Percentiles rank a stretch among this genome's conserved stretches.
phyloP scores from a whole-genome alignment of 2,329 filamentous ascomycete genomes.

The Cladosporium austrohemisphaericum region DNA sequence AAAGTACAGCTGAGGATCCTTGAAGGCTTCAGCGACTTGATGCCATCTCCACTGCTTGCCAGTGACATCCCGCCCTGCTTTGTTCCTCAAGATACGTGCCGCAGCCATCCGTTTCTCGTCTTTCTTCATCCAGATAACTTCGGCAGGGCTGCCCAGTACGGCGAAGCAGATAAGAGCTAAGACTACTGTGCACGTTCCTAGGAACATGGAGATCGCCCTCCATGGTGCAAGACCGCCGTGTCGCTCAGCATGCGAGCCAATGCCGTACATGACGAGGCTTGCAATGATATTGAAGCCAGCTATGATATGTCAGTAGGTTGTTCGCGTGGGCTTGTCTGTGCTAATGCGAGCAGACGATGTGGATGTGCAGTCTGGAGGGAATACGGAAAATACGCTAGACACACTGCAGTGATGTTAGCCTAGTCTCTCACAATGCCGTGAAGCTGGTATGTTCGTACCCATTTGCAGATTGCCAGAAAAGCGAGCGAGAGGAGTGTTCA shows the following conservation, averaged over 20 bases:
- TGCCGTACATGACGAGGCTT: conserved; percentile 27
- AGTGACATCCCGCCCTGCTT: conserved; percentile 30
- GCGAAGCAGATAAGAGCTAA: conserved; percentile 28
- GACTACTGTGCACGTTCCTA: conserved; percentile 25
- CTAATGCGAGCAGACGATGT: no score
- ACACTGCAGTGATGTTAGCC: not conserved
- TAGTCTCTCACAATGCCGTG: not conserved
- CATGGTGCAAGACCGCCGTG: conserved; percentile 26
- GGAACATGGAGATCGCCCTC: conserved; percentile 30
- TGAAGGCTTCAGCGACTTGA: conserved; percentile 28
- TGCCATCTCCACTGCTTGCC: conserved; percentile 29
- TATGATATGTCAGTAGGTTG: not conserved
- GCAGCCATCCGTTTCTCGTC: conserved; percentile 29
- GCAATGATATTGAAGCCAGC: conserved; percentile 29
- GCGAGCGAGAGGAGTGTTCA: conserved; percentile 34
- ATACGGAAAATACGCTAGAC: no score
- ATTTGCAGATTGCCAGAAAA: conserved; percentile 38
- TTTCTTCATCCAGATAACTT: conserved; percentile 27
- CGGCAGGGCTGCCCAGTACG: conserved; percentile 28
- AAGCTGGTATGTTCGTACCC: conserved; percentile 28
- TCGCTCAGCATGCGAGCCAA: conserved; percentile 24
- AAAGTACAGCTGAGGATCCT: conserved; percentile 29
- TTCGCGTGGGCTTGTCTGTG: not conserved
- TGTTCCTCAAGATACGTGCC: conserved; percentile 29
- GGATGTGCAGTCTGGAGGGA: no score